Evolutionary conservation across 225 moss, liverwort and hornwort species (phyloP).

Genomic region (Pleurozium schreberi): DNA sequence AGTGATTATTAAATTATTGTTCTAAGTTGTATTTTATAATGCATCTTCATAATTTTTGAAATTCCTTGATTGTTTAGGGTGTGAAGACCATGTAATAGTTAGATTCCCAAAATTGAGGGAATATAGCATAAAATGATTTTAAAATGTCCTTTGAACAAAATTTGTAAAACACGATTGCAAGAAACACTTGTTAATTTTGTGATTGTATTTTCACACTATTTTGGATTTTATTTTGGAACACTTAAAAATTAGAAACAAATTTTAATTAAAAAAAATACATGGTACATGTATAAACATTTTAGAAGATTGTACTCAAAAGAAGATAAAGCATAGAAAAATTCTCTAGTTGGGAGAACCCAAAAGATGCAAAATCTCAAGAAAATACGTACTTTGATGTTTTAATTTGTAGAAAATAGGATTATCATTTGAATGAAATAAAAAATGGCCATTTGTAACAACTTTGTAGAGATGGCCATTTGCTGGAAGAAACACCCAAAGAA

Average conservation of each 20-base stretch:
- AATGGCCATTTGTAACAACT: background rate
- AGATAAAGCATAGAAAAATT: background rate
- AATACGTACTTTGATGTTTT: background rate
- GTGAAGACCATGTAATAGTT: background rate
- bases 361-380: background rate
- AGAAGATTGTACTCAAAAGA: background rate
- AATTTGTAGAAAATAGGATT: background rate
- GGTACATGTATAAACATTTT: rapidly evolving
- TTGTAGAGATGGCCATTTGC: background rate
- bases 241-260: background rate
- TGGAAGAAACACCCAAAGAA: background rate
- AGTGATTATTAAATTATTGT: background rate
- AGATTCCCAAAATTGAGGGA: background rate
- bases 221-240: background rate
- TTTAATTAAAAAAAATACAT: too few relatives aligned
- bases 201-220: background rate
- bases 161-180: background rate
- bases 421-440: background rate
- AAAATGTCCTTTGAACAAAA: rapidly evolving
- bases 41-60: background rate
- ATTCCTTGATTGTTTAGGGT: too few relatives aligned
- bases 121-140: background rate
- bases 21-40: background rate
- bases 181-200: background rate
- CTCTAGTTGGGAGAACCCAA: rapidly evolving